Percentiles rank a stretch among this genome's conserved stretches.
Conservation (phyloP, 495 filamentous ascomycete species). For the Chaetomium tenue region DNA sequence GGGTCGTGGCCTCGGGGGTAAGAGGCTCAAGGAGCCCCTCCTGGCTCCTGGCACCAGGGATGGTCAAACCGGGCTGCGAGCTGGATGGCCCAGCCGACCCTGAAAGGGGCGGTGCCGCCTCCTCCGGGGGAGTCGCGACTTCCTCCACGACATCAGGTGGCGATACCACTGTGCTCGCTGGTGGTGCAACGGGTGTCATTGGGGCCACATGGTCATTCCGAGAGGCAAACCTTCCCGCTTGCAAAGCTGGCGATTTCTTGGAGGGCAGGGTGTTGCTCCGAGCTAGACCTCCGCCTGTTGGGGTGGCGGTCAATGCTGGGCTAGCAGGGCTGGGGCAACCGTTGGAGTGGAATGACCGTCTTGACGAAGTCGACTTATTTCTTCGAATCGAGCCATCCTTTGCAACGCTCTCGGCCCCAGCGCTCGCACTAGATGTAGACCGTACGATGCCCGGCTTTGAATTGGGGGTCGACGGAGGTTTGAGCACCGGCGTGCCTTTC, state of each 20-base stretch:
- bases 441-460: constrained; percentile 57
- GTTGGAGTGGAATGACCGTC: constrained; percentile 69
- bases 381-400: constrained; percentile 74
- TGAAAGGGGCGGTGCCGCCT: constrained; percentile 15
- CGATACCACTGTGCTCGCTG: constrained; percentile 19
- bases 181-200: constrained; percentile 31
- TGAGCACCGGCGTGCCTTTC: constrained; percentile 57
- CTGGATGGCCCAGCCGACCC: constrained; percentile 23
- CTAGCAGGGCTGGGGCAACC: constrained; percentile 69
- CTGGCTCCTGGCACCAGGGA: constrained; percentile 45
- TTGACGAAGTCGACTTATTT: constrained; percentile 71
- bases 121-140: constrained; percentile 28
- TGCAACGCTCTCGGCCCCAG: constrained; percentile 77
- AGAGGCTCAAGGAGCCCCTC: constrained; percentile 45
- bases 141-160: constrained; percentile 34
- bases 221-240: constrained; percentile 50
- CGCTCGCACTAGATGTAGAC: constrained; percentile 83
- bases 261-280: constrained; percentile 96
- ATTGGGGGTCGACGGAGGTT: constrained; percentile 55
- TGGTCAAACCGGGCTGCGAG: constrained; percentile 17
- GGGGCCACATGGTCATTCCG: constrained; percentile 36
- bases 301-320: constrained; percentile 54
- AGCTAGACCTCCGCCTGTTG: constrained; percentile 62
- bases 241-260: constrained; percentile 75
- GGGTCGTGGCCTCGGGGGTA: constrained; percentile 55